A percentile compares a stretch with the other conserved stretches of the same genome.
Conservation (phyloP, 352 stramenopile species). For the Globisporangium irregulare region DNA sequence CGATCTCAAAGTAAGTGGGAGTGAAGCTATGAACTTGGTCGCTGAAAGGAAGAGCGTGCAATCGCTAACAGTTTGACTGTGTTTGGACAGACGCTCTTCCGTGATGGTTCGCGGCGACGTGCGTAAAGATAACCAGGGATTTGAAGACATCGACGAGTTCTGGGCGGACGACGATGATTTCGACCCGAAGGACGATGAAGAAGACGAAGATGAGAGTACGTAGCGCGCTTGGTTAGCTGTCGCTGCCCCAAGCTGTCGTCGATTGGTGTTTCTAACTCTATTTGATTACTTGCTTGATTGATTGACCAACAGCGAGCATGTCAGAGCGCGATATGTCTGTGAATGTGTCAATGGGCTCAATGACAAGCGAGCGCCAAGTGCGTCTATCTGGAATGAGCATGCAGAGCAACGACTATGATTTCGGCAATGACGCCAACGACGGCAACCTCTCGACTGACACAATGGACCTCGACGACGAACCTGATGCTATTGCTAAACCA, state of each 20-base stretch:
- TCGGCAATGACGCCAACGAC: conserved; percentile 11
- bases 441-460: conserved; percentile 22
- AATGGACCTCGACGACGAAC: conserved; percentile 22
- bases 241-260: neutral
- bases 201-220: conserved; percentile 37
- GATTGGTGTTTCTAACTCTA: neutral
- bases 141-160: conserved; percentile 88
- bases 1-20: conserved; percentile 18
- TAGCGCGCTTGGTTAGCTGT: neutral
- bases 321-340: conserved; percentile 41
- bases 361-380: conserved; percentile 46
- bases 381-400: conserved; percentile 36
- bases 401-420: conserved; percentile 29
- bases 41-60: neutral
- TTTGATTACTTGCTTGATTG: conserved; percentile 28
- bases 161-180: conserved; percentile 59
- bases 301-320: conserved; percentile 26
- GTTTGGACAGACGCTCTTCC: conserved; percentile 35
- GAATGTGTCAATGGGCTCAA: conserved; percentile 45
- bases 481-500: neutral
- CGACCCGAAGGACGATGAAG: conserved; percentile 27
- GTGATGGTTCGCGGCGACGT: conserved; percentile 64
- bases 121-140: conserved; percentile 73
- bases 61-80: conserved; percentile 8
- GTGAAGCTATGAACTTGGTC: conserved; percentile 17